Conservation (phyloP, 768 basidiomycete species). For the Lactarius akahatsu region DNA sequence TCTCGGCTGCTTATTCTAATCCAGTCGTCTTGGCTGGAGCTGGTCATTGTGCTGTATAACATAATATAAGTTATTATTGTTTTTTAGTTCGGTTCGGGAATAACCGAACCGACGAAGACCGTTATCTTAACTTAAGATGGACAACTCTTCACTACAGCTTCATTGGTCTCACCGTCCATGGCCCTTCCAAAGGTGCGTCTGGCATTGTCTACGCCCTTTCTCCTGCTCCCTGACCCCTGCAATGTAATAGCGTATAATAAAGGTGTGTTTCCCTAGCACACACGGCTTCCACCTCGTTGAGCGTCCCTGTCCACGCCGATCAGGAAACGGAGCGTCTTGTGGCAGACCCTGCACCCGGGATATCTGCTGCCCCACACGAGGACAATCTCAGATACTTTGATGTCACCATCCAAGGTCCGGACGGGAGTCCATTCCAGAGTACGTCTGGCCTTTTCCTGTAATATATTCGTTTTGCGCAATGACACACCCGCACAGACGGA, state of each 20-base stretch:
- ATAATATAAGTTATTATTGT: neutral
- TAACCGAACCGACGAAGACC: conserved; percentile 14
- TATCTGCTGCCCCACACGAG: conserved; percentile 92
- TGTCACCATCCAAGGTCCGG: conserved; percentile 94
- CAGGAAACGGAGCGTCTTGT: conserved; percentile 98
- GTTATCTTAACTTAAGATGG: conserved; percentile 2
- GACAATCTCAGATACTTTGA: conserved; percentile 99
- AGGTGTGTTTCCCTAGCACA: conserved; percentile 38
- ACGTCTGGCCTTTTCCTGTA: conserved; percentile 30
- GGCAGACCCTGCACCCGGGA: conserved; percentile 95
- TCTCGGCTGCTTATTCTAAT: conserved; percentile 75
- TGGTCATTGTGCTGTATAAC: conserved; percentile 12
- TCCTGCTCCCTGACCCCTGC: conserved; percentile 7
- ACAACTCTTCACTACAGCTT: neutral
- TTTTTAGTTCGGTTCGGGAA: neutral
- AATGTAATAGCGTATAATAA: conserved; percentile 49
- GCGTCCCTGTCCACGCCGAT: conserved; percentile 8
- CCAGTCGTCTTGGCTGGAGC: conserved; percentile 51
- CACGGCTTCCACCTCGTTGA: neutral
- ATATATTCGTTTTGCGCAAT: neutral
- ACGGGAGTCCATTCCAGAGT: conserved; percentile 86
- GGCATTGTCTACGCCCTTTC: neutral
- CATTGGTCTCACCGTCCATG: conserved; percentile 35
- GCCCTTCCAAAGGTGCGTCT: conserved; percentile 52
- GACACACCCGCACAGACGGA: conserved; percentile 55